Evolutionary conservation across 371 early-diverging fungal genomes (phyloP), one percentile per base, ranked within the genome.

Genomic region (Syncephalastrum racemosum): DNA sequence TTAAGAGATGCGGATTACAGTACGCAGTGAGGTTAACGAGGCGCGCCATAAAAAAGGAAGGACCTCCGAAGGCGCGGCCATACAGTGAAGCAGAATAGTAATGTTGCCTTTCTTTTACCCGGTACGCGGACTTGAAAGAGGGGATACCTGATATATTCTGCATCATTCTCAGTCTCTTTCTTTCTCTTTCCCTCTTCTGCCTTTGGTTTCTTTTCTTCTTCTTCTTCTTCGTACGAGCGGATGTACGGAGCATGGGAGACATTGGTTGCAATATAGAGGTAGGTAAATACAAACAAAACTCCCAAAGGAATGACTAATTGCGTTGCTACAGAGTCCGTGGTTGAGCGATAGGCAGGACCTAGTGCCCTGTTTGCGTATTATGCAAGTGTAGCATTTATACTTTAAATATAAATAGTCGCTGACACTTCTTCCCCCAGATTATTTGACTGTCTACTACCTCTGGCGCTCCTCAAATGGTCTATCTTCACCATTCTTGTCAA

Each of bases 321-420:
- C 40, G 12, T n/a, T 14, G 20, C 25, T 48, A 42, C 53, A 65
- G 67, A 40, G 47, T 42, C 44, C 61, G 15, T 67, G 67, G 67
- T 53, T 49, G 20, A 58, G n/a, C 19, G 59, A 59, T 22, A 31
- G 36, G 36, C 36, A 31, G 36, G 63, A 67, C 39, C 63, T 67
- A 31, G 44, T 54, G 25, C 67, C 67, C 40, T 62, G 63, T 42
- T 67, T 67, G 53, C 58, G 67, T 49, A 51, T 56, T 48, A 53
- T 54, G 67, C 63, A 60, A 46, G 54, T 55, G 23, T 20, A 20
- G n/a, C 47, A 27, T 4, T 15, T 10, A 8, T 19, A 23, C 22
- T 18, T 20, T 13, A 48, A 10, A 12, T 15, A 1, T 15, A 12
- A 40, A 27, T 23, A 56, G 4, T 15, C n/a, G 41, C 39, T 16